These are phyloP conservation scores for Umbilicus rupestris DNA, from an alignment of 164 flowering plant genomes.

Conservation along the genomic window DNA sequence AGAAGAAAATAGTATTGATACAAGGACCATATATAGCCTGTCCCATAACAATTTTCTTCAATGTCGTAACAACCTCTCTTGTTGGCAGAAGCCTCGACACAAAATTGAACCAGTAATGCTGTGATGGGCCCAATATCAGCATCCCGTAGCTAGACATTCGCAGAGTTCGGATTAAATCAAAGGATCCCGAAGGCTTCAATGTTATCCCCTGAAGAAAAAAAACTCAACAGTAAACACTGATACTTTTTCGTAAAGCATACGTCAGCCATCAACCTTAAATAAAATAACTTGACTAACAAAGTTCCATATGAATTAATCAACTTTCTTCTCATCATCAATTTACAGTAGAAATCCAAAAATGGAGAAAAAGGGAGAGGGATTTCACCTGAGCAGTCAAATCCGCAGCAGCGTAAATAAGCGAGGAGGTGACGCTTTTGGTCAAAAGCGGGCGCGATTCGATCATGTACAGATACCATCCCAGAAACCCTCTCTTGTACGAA, in stretches of 20 bases:
- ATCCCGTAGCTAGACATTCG: slow-evolving; percentile 43
- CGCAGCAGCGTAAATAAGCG: slow-evolving; percentile 35
- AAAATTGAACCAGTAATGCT: slow-evolving; percentile 47
- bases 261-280: too few relatives aligned
- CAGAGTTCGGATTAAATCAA: slow-evolving; percentile 34
- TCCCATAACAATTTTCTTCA: slow-evolving; percentile 45
- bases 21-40: slow-evolving; percentile 40
- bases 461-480: slow-evolving; percentile 38
- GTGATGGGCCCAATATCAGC: slow-evolving; percentile 46
- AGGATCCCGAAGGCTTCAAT: slow-evolving; percentile 21
- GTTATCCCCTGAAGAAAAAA: slow-evolving; percentile 26
- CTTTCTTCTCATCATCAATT: too few relatives aligned
- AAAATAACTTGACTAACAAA: too few relatives aligned
- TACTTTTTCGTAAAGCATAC: too few relatives aligned
- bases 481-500: slow-evolving; percentile 16
- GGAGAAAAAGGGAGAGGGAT: background rate
- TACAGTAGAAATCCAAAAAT: background rate
- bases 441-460: slow-evolving; percentile 29
- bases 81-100: slow-evolving; percentile 32
- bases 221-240: background rate
- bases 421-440: slow-evolving; percentile 33
- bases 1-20: slow-evolving; percentile 36
- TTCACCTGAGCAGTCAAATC: slow-evolving; percentile 46
- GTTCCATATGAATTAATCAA: too few relatives aligned
- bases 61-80: slow-evolving; percentile 29